phyloP scores from a whole-genome alignment of 139 green algal species.

The Zygnema circumcarinatum region DNA sequence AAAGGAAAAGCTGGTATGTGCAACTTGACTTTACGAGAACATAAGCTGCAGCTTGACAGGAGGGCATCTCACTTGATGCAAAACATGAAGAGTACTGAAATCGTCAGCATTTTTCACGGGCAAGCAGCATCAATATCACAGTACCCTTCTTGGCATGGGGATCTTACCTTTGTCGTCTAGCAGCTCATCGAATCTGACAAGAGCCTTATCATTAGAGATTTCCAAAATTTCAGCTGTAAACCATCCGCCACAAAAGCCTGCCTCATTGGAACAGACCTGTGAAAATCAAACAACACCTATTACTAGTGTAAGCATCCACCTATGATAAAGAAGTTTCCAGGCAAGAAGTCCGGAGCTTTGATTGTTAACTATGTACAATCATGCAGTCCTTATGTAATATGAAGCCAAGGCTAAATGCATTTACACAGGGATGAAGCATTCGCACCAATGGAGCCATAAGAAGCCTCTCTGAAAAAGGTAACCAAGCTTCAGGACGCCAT shows the following conservation, averaged over 20 bases:
- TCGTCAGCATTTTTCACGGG: too few species aligned
- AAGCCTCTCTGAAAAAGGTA: background rate
- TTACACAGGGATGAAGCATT: background rate
- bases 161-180: background rate
- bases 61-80: too few species aligned
- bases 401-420: background rate
- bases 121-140: too few species aligned
- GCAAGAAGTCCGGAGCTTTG: background rate
- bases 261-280: background rate
- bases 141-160: too few species aligned
- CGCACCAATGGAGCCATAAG: background rate
- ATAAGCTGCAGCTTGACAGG: too few species aligned
- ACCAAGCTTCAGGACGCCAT: background rate
- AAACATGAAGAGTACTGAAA: too few species aligned
- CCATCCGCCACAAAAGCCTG: background rate
- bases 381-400: background rate
- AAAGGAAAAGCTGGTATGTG: too few species aligned
- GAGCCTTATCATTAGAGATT: background rate
- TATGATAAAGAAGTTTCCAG: background rate
- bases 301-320: background rate
- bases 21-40: too few species aligned
- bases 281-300: too few species aligned
- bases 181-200: background rate
- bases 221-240: background rate
- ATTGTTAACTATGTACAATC: too few species aligned